Conservation (phyloP, 2,329 filamentous ascomycete species). For the Incumbomyces lentus region DNA sequence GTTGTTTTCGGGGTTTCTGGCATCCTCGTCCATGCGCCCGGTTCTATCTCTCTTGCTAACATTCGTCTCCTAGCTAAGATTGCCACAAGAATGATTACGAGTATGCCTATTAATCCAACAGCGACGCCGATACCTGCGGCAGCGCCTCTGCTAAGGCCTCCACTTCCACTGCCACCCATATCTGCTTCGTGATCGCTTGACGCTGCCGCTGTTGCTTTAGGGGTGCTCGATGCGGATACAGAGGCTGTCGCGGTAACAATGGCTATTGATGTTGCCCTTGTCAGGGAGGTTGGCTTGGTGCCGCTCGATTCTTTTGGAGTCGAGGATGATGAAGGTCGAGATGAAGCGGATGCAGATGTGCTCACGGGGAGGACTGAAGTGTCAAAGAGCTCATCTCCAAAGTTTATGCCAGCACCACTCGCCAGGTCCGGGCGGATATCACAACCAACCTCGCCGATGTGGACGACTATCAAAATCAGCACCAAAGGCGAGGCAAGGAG, state of each 20-base stretch:
- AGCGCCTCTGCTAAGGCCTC: conserved; percentile 1
- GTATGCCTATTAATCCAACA: neutral
- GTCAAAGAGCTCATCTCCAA: neutral
- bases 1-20: conserved; percentile 1
- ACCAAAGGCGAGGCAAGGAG: no score
- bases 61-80: neutral
- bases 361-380: neutral
- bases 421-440: neutral
- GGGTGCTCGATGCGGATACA: neutral
- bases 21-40: neutral
- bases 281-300: neutral
- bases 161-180: neutral
- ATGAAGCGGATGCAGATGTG: neutral
- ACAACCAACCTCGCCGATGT: neutral
- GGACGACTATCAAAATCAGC: neutral
- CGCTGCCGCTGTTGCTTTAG: neutral
- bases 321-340: neutral
- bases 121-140: conserved; percentile 4
- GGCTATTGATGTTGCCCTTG: neutral
- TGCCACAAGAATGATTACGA: conserved; percentile 1
- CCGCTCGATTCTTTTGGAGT: neutral
- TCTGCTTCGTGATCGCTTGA: neutral
- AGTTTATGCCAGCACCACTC: neutral
- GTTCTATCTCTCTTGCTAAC: neutral
- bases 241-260: neutral